A percentile compares a stretch with the other conserved stretches of the same genome.
phyloP scores from a whole-genome alignment of 2,329 filamentous ascomycete species.

The Colletotrichum graminicola region DNA sequence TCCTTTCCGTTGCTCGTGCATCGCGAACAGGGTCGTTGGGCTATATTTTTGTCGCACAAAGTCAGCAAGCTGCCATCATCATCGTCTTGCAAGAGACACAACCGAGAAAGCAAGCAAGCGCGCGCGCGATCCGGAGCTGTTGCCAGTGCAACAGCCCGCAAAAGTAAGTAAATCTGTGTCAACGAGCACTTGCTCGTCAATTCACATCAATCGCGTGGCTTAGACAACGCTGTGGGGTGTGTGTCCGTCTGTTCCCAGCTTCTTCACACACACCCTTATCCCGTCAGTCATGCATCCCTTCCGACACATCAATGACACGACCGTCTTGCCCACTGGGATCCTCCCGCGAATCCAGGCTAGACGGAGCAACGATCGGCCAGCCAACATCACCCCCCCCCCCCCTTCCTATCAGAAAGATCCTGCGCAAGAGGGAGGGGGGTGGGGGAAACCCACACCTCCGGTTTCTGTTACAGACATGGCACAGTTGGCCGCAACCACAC shows the following conservation, averaged over 20 bases:
- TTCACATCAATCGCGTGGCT: conserved; percentile 19
- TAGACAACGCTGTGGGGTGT: conserved; percentile 3
- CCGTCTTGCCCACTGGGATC: conserved; percentile 33
- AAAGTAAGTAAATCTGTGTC: background rate
- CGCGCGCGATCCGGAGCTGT: background rate
- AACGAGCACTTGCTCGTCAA: conserved; percentile 29
- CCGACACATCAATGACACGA: conserved; percentile 37
- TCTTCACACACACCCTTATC: background rate
- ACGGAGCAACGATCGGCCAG: conserved; percentile 27
- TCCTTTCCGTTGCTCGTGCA: conserved; percentile 84
- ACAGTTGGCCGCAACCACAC: conserved; percentile 27
- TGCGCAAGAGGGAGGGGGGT: background rate
- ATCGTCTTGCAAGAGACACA: background rate
- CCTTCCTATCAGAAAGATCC: background rate
- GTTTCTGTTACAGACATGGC: conserved; percentile 39
- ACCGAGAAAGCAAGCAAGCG: conserved; percentile 3
- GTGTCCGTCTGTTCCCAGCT: background rate
- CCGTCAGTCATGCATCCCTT: conserved; percentile 23
- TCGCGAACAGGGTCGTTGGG: conserved; percentile 82
- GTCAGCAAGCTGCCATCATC: conserved; percentile 27
- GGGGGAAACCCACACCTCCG: conserved; percentile 18
- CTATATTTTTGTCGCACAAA: conserved; percentile 58
- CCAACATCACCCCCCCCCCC: background rate
- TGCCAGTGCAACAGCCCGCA: conserved; percentile 20
- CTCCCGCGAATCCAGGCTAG: conserved; percentile 22